Percentiles rank a stretch among this genome's conserved stretches.
Evolutionary conservation across 352 stramenopile genomes (phyloP).

Genomic region (Phytophthora citrophthora): DNA sequence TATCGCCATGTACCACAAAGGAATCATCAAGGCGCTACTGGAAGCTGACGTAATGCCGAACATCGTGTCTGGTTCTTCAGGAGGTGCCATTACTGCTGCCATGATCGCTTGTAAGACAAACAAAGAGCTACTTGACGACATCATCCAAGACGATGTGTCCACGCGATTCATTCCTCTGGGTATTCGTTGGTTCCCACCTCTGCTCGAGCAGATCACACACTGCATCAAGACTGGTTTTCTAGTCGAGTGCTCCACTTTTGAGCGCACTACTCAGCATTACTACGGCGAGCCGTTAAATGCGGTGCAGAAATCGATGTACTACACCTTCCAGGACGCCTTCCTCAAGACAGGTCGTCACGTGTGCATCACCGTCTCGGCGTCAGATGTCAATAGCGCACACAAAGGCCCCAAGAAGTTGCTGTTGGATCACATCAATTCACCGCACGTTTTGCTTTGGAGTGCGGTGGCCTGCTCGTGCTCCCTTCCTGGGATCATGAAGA

Average conservation of each 20-base stretch:
- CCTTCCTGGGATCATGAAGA: conserved; percentile 93
- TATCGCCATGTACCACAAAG: conserved; percentile 96
- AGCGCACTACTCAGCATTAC: conserved; percentile 93
- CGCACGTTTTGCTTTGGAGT: conserved; percentile 92
- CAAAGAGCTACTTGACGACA: conserved; percentile 78
- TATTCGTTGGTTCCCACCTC: conserved; percentile 83
- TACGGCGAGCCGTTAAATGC: conserved; percentile 77
- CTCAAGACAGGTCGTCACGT: conserved; percentile 93
- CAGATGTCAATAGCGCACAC: conserved; percentile 83
- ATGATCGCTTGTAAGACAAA: conserved; percentile 88
- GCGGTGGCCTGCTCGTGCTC: conserved; percentile 92
- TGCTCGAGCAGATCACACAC: conserved; percentile 87
- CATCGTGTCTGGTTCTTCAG: conserved; percentile 94
- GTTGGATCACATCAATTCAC: conserved; percentile 94
- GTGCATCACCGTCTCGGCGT: conserved; percentile 94
- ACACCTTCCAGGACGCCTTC: conserved; percentile 95
- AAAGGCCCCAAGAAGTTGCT: conserved; percentile 85
- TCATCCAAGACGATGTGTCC: conserved; percentile 67
- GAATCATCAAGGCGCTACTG: conserved; percentile 92
- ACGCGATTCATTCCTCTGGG: conserved; percentile 57
- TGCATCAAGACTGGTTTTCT: conserved; percentile 93
- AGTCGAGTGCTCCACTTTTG: conserved; percentile 81
- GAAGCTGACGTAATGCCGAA: conserved; percentile 91
- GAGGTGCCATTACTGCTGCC: conserved; percentile 91
- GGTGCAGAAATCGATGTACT: conserved; percentile 61